Conservation (phyloP, 2,329 filamentous ascomycete species). For the Aspergillus clavatus region DNA sequence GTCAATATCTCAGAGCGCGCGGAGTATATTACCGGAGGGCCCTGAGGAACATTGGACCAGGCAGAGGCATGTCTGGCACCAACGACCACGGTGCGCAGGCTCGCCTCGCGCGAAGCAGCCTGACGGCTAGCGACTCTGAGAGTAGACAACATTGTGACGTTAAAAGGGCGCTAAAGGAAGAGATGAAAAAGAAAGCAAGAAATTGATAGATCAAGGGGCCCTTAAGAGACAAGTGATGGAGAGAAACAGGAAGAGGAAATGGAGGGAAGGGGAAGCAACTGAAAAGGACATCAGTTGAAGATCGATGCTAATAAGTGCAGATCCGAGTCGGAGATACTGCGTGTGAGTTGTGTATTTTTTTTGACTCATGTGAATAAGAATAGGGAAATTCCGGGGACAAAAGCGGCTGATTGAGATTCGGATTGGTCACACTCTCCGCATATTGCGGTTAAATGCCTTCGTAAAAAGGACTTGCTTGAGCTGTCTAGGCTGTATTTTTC, state of each 20-base stretch:
- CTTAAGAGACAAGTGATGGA: slow-evolving; percentile 5
- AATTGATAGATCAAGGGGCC: slow-evolving; percentile 6
- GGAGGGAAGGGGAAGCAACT: slow-evolving; percentile 4
- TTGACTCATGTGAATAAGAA: slow-evolving; percentile 19
- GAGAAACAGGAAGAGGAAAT: slow-evolving; percentile 4
- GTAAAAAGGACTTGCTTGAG: neutral
- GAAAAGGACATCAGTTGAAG: slow-evolving; percentile 3
- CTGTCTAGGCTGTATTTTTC: slow-evolving; percentile 1
- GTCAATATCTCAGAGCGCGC: slow-evolving; percentile 4
- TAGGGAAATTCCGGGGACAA: slow-evolving; percentile 18
- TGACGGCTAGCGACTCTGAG: slow-evolving; percentile 41
- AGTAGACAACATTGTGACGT: slow-evolving; percentile 43
- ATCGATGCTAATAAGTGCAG: slow-evolving; percentile 5
- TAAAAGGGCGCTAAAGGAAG: slow-evolving; percentile 5
- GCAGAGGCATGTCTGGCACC: slow-evolving; percentile 65
- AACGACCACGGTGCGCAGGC: slow-evolving; percentile 35
- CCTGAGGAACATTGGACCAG: slow-evolving; percentile 88
- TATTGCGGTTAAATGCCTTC: slow-evolving; percentile 3
- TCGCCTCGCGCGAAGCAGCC: slow-evolving; percentile 37
- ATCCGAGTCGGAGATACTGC: slow-evolving; percentile 14
- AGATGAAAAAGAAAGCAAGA: slow-evolving; percentile 1
- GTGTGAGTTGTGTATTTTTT: slow-evolving; percentile 11
- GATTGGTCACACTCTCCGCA: slow-evolving; percentile 1
- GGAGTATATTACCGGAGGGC: slow-evolving; percentile 71
- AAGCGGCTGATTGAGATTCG: neutral